phyloP scores from a whole-genome alignment of 805 yeast species.

The Saccharomycopsis capsularis region DNA sequence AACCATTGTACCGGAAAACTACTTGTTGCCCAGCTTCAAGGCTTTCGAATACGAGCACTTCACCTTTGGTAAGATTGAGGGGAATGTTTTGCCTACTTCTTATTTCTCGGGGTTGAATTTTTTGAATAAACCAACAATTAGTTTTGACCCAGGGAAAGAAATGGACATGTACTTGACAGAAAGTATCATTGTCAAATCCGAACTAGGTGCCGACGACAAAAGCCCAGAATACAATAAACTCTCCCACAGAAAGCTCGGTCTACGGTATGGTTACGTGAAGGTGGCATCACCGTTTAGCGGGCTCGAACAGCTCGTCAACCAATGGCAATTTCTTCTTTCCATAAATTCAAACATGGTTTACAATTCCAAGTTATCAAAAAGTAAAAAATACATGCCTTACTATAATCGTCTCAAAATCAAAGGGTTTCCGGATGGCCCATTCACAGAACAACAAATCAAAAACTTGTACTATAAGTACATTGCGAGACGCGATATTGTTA shows the following conservation, averaged over 20 bases:
- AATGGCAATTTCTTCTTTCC: constrained; percentile 31
- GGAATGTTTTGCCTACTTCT: constrained; percentile 33
- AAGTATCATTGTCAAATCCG: not conserved
- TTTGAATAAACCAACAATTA: constrained; percentile 23
- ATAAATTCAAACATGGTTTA: constrained; percentile 6
- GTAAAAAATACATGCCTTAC: constrained; percentile 4
- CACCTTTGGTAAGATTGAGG: constrained; percentile 32
- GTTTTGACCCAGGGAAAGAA: constrained; percentile 8
- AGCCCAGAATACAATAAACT: not conserved
- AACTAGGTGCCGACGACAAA: not conserved
- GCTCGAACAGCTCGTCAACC: constrained; percentile 31
- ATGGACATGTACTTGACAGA: not conserved
- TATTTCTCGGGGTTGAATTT: constrained; percentile 31
- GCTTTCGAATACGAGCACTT: constrained; percentile 35
- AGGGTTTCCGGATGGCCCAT: not conserved
- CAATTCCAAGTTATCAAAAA: not conserved
- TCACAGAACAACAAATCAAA: not conserved
- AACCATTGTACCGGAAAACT: constrained; percentile 22
- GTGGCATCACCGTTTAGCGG: constrained; percentile 26
- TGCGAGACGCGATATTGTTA: constrained; percentile 1
- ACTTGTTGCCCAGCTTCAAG: constrained; percentile 26
- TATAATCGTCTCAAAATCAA: not conserved
- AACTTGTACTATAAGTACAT: constrained; percentile 12
- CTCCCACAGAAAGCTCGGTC: constrained; percentile 25
- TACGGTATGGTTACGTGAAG: constrained; percentile 29